Percentiles rank a stretch among this genome's conserved stretches.
Conservation (phyloP, 305 asterid species). For the Fraxinus latifolia region DNA sequence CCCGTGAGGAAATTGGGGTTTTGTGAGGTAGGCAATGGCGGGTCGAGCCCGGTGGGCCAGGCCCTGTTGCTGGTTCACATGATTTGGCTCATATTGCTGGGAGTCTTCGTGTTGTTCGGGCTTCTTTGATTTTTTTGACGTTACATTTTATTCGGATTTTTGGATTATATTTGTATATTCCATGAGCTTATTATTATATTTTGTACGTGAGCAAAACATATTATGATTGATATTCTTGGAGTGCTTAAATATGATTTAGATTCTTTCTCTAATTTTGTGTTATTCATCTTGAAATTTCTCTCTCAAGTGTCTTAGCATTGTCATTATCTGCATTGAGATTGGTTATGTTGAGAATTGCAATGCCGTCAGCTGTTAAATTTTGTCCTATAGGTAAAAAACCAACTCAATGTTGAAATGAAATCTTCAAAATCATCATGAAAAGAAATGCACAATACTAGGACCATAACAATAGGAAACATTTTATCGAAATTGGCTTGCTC, state of each 20-base stretch:
- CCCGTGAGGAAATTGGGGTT: constrained; percentile 48
- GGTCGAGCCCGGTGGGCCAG: constrained; percentile 61
- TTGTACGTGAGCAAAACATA: background rate
- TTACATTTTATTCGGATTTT: constrained; percentile 10
- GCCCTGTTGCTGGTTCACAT: constrained; percentile 88
- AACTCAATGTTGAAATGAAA: background rate
- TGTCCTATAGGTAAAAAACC: background rate
- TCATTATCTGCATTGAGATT: background rate
- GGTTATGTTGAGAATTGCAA: too few species aligned
- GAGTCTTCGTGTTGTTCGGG: constrained; percentile 72
- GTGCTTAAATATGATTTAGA: background rate
- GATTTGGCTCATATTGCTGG: constrained; percentile 81
- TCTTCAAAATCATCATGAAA: too few species aligned
- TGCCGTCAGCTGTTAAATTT: too few species aligned
- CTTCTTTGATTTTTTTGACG: constrained; percentile 51
- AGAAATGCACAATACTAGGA: background rate
- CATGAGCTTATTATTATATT: background rate
- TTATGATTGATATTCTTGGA: background rate
- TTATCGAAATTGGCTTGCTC: background rate
- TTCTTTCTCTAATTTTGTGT: background rate
- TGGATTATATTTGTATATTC: background rate
- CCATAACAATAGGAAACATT: background rate
- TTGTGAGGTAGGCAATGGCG: constrained; percentile 85
- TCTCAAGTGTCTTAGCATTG: background rate
- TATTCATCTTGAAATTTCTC: background rate